Evolutionary conservation across 2,329 filamentous ascomycete genomes (phyloP), one percentile per base, ranked within the genome.

Genomic region (Pseudocercospora ulei): DNA sequence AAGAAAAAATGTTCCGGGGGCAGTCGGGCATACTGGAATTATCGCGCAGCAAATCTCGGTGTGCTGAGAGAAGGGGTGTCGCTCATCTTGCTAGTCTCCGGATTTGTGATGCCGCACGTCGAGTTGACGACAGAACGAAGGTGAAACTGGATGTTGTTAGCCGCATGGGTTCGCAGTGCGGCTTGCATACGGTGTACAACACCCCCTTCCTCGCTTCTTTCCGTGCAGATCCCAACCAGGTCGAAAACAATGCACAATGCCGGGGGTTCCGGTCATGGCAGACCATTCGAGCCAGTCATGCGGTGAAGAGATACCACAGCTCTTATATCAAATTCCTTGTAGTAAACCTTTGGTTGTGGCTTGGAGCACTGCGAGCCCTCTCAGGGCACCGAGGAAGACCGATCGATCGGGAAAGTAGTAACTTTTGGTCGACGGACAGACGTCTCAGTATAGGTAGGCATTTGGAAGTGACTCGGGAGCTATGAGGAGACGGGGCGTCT

Each of bases 251-350:
- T 33, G 30, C 17, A 22, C 18, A 22, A 23, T 23, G 18, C 30
- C 12, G 18, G 30, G 19, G 14, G 9, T 22, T 11, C 11, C n/a
- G 3, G 27, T 9, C 14, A 30, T 30, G 14, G 12, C 27, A 30
- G 27, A 30, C 27, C 27, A 30, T 13, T 33, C 29, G 22, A 16
- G 29, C 29, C 27, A 30, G 27, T 33, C 29, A 33, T 11, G 29
- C 29, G 29, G 29, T 33, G 29, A 20, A 22, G 14, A 33, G 12
- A 20, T 20, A 20, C 29, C 29, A 18, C n/a, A 18, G 29, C 17
- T 30, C 16, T 30, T 8, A 11, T n/a, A 12, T 19, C 12, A 11
- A 19, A 33, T 19, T 20, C 18, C n/a, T 9, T 11, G n/a, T 11
- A 7, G 8, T n/a, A 33, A 22, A 13, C n/a, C 13, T 20, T 33